Percentiles rank a stretch among this genome's conserved stretches.
Conservation (phyloP, 805 yeast species). For the Hanseniaspora occidentalis region DNA sequence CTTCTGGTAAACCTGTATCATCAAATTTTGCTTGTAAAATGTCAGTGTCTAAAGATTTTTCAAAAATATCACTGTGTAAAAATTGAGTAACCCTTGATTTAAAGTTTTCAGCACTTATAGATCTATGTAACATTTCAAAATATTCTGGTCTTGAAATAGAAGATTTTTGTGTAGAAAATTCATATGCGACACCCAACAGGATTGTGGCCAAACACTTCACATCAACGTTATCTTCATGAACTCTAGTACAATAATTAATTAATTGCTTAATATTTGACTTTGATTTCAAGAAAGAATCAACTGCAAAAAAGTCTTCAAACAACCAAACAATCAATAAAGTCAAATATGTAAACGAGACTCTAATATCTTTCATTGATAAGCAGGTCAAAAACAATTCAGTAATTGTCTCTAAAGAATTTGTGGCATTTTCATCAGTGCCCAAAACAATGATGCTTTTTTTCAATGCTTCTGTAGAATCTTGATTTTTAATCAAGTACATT, state of each 20-base stretch:
- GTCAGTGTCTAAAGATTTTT: slow-evolving; percentile 40
- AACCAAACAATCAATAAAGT: slow-evolving; percentile 67
- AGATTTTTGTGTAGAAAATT: slow-evolving; percentile 51
- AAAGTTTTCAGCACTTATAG: slow-evolving; percentile 75
- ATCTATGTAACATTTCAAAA: slow-evolving; percentile 47
- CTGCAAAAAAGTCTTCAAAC: slow-evolving; percentile 65
- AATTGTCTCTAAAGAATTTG: slow-evolving; percentile 61
- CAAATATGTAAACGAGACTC: slow-evolving; percentile 67
- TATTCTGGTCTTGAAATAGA: slow-evolving; percentile 50
- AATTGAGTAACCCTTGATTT: slow-evolving; percentile 61
- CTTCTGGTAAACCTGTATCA: slow-evolving; percentile 77
- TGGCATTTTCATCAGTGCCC: slow-evolving; percentile 51
- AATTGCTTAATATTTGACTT: slow-evolving; percentile 53
- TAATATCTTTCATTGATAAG: slow-evolving; percentile 50
- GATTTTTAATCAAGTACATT: slow-evolving; percentile 37
- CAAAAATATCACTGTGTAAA: slow-evolving; percentile 43
- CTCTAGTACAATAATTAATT: slow-evolving; percentile 47
- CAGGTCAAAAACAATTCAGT: slow-evolving; percentile 61
- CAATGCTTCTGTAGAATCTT: slow-evolving; percentile 36
- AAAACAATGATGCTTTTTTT: slow-evolving; percentile 23
- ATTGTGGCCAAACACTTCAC: slow-evolving; percentile 64
- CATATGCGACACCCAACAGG: slow-evolving; percentile 67
- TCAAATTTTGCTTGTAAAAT: slow-evolving; percentile 46
- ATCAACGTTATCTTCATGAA: slow-evolving; percentile 39
- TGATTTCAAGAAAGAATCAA: slow-evolving; percentile 62